Evolutionary conservation across 129 eudicot species (phyloP), one percentile per base, ranked within the genome.

Genomic region (Smallanthus sonchifolius): DNA sequence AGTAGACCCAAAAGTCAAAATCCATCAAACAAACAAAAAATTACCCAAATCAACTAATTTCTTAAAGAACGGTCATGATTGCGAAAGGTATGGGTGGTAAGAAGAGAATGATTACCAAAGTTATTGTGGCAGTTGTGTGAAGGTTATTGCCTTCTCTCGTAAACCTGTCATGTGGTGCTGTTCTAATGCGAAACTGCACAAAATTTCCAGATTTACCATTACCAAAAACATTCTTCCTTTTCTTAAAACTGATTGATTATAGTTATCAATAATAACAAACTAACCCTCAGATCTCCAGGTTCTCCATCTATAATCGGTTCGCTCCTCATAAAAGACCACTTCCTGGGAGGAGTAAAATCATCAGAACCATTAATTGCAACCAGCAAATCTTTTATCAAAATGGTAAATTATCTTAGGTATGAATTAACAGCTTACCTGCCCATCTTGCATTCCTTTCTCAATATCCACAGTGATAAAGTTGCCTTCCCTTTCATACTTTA

Each of bases 381-480:
- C 57, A 24, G 32, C 2, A 17, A 17, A 11, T 54, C 17, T 72
- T 54, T 69, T 7, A 44, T 43, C 1, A n/a, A 62, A 45, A 44
- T 17, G 57, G 32, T 30, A 62, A 40, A 47, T 8, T 38, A 24
- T 24, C 39, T 42, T 4, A 36, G 56, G 44, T 11, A 42, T 13
- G 38, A 43, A 30, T 24, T 40, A 42, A 69, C 62, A 48, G 45
- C 88, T 85, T 88, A 91, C 99, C 76, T 95, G 85, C n/a, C 97
- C 99, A 79, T 91, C 99, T 81, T 87, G 95, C 99, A 94, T 94
- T 76, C 99, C 97, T 85, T 95, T 95, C 85, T 91, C 99, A 67
- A 94, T 88, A 78, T 94, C 99, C 28, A 94, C 97, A 16, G 98
- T 94, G 60, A 90, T 76, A 44, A 85, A 89, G 66, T 86, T 83